Conservation (phyloP, 148 eudicot species). For the Amaranthus hypochondriacus region DNA sequence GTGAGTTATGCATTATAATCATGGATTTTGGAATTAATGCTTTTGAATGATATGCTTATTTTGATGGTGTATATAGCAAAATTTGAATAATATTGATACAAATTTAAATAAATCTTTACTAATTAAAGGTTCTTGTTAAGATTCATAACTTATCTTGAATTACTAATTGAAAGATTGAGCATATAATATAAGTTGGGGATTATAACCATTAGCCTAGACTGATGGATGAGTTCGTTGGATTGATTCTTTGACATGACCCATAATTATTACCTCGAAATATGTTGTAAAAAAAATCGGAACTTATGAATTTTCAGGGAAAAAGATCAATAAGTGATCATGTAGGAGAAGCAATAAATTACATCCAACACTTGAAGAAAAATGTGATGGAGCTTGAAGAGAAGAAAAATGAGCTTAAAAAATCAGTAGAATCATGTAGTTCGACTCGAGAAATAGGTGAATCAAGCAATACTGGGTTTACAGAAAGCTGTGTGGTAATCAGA, state of each 20-base stretch:
- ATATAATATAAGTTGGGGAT: no score
- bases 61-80: neutral
- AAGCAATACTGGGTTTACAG: neutral
- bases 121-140: constrained; percentile 12
- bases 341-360: constrained; percentile 47
- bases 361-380: constrained; percentile 36
- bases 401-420: constrained; percentile 36
- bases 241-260: no score
- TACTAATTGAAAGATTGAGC: no score
- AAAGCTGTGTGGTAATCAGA: constrained; percentile 9
- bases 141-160: no score
- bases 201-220: no score
- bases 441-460: constrained; percentile 18
- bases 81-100: no score
- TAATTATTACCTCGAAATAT: no score
- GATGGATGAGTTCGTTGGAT: no score
- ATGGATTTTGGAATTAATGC: neutral
- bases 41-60: neutral
- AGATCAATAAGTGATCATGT: constrained; percentile 53
- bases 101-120: neutral
- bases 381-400: constrained; percentile 31
- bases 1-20: neutral
- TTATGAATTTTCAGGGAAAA: constrained; percentile 39
- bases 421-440: neutral
- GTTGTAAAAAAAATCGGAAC: no score